Evolutionary conservation across 371 early-diverging fungal genomes (phyloP).

Genomic region (Mycotypha africana): DNA sequence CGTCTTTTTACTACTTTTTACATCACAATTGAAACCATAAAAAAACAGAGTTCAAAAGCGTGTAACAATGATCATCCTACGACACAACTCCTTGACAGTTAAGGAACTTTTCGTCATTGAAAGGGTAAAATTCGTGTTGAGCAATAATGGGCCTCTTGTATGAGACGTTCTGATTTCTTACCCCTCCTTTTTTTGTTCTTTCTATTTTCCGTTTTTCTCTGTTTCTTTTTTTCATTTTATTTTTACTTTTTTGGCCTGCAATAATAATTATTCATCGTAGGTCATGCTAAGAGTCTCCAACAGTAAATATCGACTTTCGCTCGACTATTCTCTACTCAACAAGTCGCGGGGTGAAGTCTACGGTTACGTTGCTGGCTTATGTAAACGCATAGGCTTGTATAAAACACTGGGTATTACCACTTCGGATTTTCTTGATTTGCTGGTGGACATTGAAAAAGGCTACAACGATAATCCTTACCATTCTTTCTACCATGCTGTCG

Average conservation of each 20-base stretch:
- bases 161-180: too few species aligned
- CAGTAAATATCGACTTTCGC: conserved; percentile 23
- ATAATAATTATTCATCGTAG: too few species aligned
- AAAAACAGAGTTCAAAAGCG: too few species aligned
- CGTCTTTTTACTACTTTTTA: too few species aligned
- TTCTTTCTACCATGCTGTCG: conserved; percentile 84
- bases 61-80: conserved; percentile 18
- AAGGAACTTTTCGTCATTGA: conserved; percentile 18
- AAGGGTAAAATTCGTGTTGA: conserved; percentile 8
- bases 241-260: not conserved
- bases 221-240: too few species aligned
- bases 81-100: conserved; percentile 8
- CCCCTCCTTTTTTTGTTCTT: too few species aligned
- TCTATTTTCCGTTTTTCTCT: too few species aligned
- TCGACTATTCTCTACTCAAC: conserved; percentile 61
- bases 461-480: conserved; percentile 83
- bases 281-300: conserved; percentile 27
- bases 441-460: conserved; percentile 72
- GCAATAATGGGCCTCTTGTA: too few species aligned
- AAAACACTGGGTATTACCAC: conserved; percentile 50
- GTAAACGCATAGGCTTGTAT: conserved; percentile 52
- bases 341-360: conserved; percentile 63
- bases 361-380: conserved; percentile 65
- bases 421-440: conserved; percentile 70
- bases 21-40: too few species aligned